These are phyloP conservation scores for Gaultheria prostrata DNA, from an alignment of 148 eudicot genomes.

Conservation along the genomic window DNA sequence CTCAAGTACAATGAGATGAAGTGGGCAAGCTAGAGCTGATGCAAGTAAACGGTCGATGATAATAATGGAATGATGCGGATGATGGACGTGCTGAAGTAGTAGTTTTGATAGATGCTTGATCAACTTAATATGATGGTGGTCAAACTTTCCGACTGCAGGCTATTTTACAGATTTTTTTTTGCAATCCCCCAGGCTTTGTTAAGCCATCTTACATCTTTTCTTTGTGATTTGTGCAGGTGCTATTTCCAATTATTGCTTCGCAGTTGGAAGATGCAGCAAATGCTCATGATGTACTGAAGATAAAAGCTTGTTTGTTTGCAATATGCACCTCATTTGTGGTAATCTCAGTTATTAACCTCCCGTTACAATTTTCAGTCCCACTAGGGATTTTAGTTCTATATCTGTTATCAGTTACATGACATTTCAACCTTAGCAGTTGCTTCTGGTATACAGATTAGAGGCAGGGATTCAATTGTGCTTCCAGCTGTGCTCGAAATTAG, in stretches of 20 bases:
- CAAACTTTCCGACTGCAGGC: too few species aligned
- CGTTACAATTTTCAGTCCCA: background rate
- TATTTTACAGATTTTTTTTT: too few species aligned
- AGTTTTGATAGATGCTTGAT: too few species aligned
- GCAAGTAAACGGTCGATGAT: too few species aligned
- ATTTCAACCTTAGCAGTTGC: slow-evolving; percentile 5
- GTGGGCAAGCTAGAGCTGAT: too few species aligned
- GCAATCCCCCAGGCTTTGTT: too few species aligned
- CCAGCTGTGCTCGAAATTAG: slow-evolving; percentile 38
- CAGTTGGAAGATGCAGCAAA: slow-evolving; percentile 49
- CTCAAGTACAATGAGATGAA: too few species aligned
- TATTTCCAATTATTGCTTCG: slow-evolving; percentile 52
- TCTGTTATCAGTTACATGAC: background rate
- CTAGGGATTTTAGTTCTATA: background rate
- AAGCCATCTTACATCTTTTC: too few species aligned
- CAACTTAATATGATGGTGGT: too few species aligned
- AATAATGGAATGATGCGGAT: too few species aligned
- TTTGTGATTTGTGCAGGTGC: slow-evolving; percentile 42
- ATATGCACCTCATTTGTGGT: slow-evolving; percentile 77
- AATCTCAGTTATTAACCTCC: slow-evolving; percentile 15
- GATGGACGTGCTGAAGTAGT: too few species aligned
- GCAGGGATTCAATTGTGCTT: slow-evolving; percentile 48
- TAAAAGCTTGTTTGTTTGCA: slow-evolving; percentile 74
- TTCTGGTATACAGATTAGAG: slow-evolving; percentile 42
- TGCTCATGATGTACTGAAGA: slow-evolving; percentile 42